phyloP scores from a whole-genome alignment of 352 stramenopile species.

The Globisporangium ultimum region DNA sequence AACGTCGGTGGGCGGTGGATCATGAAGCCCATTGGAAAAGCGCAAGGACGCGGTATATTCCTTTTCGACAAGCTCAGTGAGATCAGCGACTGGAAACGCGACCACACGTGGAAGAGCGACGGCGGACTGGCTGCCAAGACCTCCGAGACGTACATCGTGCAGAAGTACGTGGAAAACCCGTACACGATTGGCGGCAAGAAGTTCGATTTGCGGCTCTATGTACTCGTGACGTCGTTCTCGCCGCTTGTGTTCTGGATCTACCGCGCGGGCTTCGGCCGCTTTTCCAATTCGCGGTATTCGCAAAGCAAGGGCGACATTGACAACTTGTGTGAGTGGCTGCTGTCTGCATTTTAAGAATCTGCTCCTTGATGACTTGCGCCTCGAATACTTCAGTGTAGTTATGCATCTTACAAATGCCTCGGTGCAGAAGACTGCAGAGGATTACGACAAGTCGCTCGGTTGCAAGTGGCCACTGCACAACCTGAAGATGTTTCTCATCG shows the following conservation, averaged over 20 bases:
- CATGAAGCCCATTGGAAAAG: slow-evolving; percentile 92
- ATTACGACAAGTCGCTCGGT: slow-evolving; percentile 67
- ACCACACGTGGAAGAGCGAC: slow-evolving; percentile 53
- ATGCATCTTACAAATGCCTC: slow-evolving; percentile 95
- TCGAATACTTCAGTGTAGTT: slow-evolving; percentile 25
- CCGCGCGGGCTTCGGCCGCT: slow-evolving; percentile 72
- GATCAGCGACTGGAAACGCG: slow-evolving; percentile 85
- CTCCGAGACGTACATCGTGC: slow-evolving; percentile 58
- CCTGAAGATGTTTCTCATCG: slow-evolving; percentile 65
- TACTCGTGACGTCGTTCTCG: slow-evolving; percentile 69
- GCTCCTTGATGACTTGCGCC: background rate
- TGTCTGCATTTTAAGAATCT: background rate
- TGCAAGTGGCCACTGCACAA: slow-evolving; percentile 62
- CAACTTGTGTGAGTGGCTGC: slow-evolving; percentile 19
- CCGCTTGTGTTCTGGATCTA: slow-evolving; percentile 36
- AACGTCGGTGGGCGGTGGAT: slow-evolving; percentile 84
- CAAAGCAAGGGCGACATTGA: slow-evolving; percentile 25
- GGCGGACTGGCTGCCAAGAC: slow-evolving; percentile 36
- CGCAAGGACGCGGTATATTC: slow-evolving; percentile 80
- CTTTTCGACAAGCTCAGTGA: slow-evolving; percentile 86
- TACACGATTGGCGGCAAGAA: slow-evolving; percentile 89
- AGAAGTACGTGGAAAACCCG: slow-evolving; percentile 89
- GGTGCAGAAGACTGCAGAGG: slow-evolving; percentile 84
- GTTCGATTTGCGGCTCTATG: slow-evolving; percentile 90
- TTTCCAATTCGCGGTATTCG: slow-evolving; percentile 43